Evolutionary conservation across 805 yeast species (phyloP), one percentile per base, ranked within the genome.

Genomic region (Kockiozyma suomiensis): DNA sequence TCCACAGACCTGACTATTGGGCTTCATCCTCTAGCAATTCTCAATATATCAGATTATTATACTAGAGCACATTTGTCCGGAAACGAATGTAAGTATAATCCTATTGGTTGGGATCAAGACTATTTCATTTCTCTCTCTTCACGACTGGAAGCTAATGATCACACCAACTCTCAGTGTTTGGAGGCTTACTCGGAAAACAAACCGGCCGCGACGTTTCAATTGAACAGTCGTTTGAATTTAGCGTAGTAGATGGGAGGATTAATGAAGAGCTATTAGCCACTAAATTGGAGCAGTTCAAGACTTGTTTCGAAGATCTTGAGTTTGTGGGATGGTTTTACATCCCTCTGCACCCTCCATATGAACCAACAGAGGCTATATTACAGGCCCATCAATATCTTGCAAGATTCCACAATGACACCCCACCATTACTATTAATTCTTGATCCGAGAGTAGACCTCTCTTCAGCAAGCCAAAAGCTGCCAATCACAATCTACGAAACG

Each of bases 21-120:
- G 4, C 56, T 74, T 10, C 77, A 74, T 58, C 75, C 77, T 4
- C 59, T 74, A 43, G 73, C 76, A 4, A 50, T 74, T 35, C 69
- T 74, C 45, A 73, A 72, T 61, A 70, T 74, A 10, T 71, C 76
- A 26, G 76, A 74, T 59, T 72, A 64, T 49, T 70, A 65, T 49
- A 72, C 74, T 2, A 64, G 77, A 10, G 62, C 68, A 25, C 64
- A 25, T 41, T 49, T 26, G 42, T 19, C 52, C 30, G 63, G 61
- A 25, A 30, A 49, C 1, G 45, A 40, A 32, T 56, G 73, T 69
- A 53, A 15, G 72, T 64, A 1, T 3, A 23, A 19, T 17, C 33
- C 10, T 30, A 30, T 30, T 7, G 33, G 33, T 10, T 30, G 33
- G 10, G 6, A 30, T 7, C 10, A 30, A 30, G 10, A n/a, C n/a